These are phyloP conservation scores for Trichophyton schoenleinii DNA, from an alignment of 2,329 filamentous ascomycete genomes.

Conservation along the genomic window DNA sequence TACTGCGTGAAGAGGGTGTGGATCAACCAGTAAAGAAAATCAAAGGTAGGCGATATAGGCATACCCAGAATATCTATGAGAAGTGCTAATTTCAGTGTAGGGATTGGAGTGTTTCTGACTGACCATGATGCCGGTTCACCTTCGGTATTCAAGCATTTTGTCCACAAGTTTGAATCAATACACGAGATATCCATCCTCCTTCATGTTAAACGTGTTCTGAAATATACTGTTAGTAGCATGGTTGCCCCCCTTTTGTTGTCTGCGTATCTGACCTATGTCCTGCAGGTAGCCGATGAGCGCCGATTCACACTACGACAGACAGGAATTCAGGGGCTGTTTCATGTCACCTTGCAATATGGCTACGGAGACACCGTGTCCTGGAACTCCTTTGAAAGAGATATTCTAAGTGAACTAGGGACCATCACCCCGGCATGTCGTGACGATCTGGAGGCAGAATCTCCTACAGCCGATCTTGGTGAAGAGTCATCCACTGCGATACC, in stretches of 20 bases:
- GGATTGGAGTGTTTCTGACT: conserved; percentile 64
- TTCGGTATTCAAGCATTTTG: conserved; percentile 58
- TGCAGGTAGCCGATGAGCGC: conserved; percentile 44
- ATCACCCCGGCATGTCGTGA: neutral
- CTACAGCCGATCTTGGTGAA: conserved; percentile 9
- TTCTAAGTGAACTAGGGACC: conserved; percentile 8
- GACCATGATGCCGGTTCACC: conserved; percentile 56
- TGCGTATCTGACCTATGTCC: conserved; percentile 33
- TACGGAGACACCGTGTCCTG: conserved; percentile 12
- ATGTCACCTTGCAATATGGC: conserved; percentile 11
- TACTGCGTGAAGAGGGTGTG: conserved; percentile 10
- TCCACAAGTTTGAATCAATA: conserved; percentile 55
- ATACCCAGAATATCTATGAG: conserved; percentile 34
- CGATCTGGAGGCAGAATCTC: conserved; percentile 5
- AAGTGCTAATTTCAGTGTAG: conserved; percentile 29
- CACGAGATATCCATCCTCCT: conserved; percentile 63
- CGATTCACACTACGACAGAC: conserved; percentile 34
- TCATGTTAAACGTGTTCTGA: conserved; percentile 39
- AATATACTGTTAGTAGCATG: conserved; percentile 9
- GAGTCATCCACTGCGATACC: conserved; percentile 1
- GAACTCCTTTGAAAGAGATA: conserved; percentile 10
- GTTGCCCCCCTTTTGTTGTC: neutral
- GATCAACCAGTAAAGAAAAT: conserved; percentile 12
- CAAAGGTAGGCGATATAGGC: conserved; percentile 16
- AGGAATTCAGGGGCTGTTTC: conserved; percentile 10